Evolutionary conservation across 306 rosid genomes (phyloP), one percentile per base, ranked within the genome.

Genomic region (Acmispon strigosus): DNA sequence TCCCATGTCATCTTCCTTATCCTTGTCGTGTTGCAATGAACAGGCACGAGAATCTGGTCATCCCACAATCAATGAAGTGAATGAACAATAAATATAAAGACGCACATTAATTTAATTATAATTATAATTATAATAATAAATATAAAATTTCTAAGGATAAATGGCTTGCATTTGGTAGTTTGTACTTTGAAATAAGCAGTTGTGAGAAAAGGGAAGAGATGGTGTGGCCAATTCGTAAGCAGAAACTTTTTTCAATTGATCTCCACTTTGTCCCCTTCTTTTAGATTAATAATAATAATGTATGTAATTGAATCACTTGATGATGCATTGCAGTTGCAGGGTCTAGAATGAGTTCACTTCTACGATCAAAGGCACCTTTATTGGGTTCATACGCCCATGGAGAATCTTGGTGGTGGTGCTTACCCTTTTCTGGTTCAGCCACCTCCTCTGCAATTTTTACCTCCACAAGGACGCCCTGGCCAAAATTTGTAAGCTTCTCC

Each of bases 171-270:
- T 11, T 63, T 19, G 54, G 14, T 10, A 41, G 67, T 58, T 36
- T 13, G 43, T 10, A n/a, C 4, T 59, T 42, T 37, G 44, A 16
- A 3, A 10, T 16, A 44, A 36, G 48, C 45, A 44, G 10, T 62
- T 70, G 73, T 56, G 41, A 20, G 41, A 81, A 76, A 76, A 34
- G 7, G 45, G 80, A 68, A 73, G 77, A 77, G 74, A 84, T 86
- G 92, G 57, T 65, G 78, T 83, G 85, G 86, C 75, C 75, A 75
- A 86, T 81, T 67, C 71, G 96, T 88, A 63, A 85, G 90, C 75
- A 16, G 2, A 5, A 10, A n/a, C 16, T 55, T 53, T 55, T n/a
- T n/a, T n/a, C n/a, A n/a, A n/a, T n/a, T n/a, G n/a, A n/a, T n/a
- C n/a, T n/a, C n/a, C n/a, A n/a, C 18, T 66, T 17, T 16, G 8